Conservation (phyloP, 1,284 basidiomycete species). For the Sphaerobolus stellatus region DNA sequence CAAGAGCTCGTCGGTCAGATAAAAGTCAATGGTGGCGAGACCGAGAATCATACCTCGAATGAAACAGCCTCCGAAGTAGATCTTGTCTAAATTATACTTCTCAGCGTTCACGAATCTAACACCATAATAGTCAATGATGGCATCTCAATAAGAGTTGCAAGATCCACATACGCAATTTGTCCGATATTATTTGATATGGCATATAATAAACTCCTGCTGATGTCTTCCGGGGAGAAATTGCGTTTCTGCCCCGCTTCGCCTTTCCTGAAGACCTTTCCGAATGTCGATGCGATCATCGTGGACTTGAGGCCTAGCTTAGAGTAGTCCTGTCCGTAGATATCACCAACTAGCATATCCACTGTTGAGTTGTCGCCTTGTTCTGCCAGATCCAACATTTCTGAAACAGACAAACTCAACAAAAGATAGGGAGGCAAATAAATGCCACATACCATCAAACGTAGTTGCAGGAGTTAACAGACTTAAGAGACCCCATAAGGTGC, state of each 20-base stretch:
- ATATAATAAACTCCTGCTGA: slow-evolving; percentile 91
- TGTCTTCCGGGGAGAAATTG: slow-evolving; percentile 89
- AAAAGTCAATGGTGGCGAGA: neutral
- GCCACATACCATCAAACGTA: slow-evolving; percentile 85
- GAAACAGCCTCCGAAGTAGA: slow-evolving; percentile 99
- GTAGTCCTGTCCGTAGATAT: slow-evolving; percentile 97
- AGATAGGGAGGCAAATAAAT: slow-evolving; percentile 14
- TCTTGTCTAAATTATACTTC: slow-evolving; percentile 95
- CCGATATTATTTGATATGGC: slow-evolving; percentile 99
- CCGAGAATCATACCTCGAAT: slow-evolving; percentile 75
- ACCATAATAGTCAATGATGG: slow-evolving; percentile 11
- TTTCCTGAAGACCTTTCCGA: slow-evolving; percentile 98
- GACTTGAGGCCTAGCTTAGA: slow-evolving; percentile 93
- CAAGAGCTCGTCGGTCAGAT: slow-evolving; percentile 8
- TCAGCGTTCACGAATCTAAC: slow-evolving; percentile 98
- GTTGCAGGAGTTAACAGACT: slow-evolving; percentile 94
- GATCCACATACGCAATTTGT: slow-evolving; percentile 92
- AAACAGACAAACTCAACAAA: slow-evolving; percentile 15
- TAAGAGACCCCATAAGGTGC: slow-evolving; percentile 97
- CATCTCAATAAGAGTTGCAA: neutral
- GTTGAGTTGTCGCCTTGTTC: slow-evolving; percentile 91
- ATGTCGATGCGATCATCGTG: slow-evolving; percentile 95
- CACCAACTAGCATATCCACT: slow-evolving; percentile 99
- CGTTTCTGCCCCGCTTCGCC: slow-evolving; percentile 60
- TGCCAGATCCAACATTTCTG: slow-evolving; percentile 95